Evolutionary conservation across 2,329 filamentous ascomycete species (phyloP).

Genomic region (Penicillium sp.): DNA sequence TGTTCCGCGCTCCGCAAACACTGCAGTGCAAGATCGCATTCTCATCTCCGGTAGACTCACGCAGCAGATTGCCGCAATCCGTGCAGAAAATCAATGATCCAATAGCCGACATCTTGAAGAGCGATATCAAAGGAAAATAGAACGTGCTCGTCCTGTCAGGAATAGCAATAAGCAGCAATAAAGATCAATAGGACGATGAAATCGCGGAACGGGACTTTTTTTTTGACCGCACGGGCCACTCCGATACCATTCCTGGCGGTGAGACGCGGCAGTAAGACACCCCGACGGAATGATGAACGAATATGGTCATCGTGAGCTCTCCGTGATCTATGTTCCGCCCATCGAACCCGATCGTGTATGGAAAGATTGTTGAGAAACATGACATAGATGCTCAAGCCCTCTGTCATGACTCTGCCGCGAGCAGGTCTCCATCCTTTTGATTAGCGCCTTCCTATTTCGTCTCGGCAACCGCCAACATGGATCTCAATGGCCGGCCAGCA

Average conservation of each 20-base stretch:
- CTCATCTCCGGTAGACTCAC: slow-evolving; percentile 73
- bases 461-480: slow-evolving; percentile 37
- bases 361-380: slow-evolving; percentile 21
- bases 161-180: neutral
- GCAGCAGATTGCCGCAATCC: slow-evolving; percentile 87
- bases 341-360: slow-evolving; percentile 7
- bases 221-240: slow-evolving; percentile 26
- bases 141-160: neutral
- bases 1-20: slow-evolving; percentile 81
- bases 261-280: slow-evolving; percentile 19
- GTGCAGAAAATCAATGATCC: slow-evolving; percentile 91
- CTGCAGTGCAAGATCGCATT: slow-evolving; percentile 79
- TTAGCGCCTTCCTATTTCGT: slow-evolving; percentile 27
- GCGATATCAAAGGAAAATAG: too few species aligned
- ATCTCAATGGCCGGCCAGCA: slow-evolving; percentile 42
- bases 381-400: slow-evolving; percentile 17
- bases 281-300: slow-evolving; percentile 23
- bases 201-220: slow-evolving; percentile 18
- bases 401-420: slow-evolving; percentile 38
- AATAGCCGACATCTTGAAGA: slow-evolving; percentile 72
- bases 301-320: slow-evolving; percentile 17
- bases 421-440: slow-evolving; percentile 30
- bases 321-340: slow-evolving; percentile 1
- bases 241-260: slow-evolving; percentile 24
- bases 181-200: slow-evolving; percentile 2